Evolutionary conservation across 2,329 filamentous ascomycete species (phyloP).

Genomic region (Alternaria conjuncta): DNA sequence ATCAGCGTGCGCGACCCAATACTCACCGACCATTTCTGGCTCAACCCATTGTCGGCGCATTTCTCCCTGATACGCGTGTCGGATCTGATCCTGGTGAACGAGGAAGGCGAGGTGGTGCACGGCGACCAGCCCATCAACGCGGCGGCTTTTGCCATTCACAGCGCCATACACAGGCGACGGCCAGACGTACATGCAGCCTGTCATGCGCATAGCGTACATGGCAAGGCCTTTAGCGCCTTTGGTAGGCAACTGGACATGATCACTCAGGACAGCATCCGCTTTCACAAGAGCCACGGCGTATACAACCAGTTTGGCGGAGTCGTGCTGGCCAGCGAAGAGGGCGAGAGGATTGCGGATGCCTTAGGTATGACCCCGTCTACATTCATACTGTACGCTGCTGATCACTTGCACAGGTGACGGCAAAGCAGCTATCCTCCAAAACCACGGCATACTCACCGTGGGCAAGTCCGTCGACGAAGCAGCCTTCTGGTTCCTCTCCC

Average conservation of each 20-base stretch:
- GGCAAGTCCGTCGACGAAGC: slow-evolving; percentile 53
- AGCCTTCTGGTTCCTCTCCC: slow-evolving; percentile 54
- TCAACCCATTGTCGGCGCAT: slow-evolving; percentile 54
- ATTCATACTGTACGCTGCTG: not conserved
- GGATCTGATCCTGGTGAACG: slow-evolving; percentile 54
- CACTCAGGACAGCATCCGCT: slow-evolving; percentile 56
- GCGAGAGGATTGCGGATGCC: slow-evolving; percentile 52
- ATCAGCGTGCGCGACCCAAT: slow-evolving; percentile 52
- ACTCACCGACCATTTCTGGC: slow-evolving; percentile 46
- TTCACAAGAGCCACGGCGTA: slow-evolving; percentile 51
- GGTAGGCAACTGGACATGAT: slow-evolving; percentile 56
- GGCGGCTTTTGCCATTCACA: slow-evolving; percentile 57
- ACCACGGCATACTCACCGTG: slow-evolving; percentile 50
- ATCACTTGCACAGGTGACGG: slow-evolving; percentile 24
- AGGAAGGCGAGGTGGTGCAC: slow-evolving; percentile 50
- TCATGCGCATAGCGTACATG: slow-evolving; percentile 55
- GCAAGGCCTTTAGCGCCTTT: slow-evolving; percentile 57
- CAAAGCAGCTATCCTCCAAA: slow-evolving; percentile 49
- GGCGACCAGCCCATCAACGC: slow-evolving; percentile 54
- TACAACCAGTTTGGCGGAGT: slow-evolving; percentile 52
- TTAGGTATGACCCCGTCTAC: slow-evolving; percentile 25
- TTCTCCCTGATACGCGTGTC: slow-evolving; percentile 53
- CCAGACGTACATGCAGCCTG: slow-evolving; percentile 52
- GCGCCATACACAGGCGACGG: slow-evolving; percentile 48
- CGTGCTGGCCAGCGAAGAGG: slow-evolving; percentile 52